Base-by-base conservation (phyloP, 352 stramenopile species). In the Peronospora farinosa region DNA sequence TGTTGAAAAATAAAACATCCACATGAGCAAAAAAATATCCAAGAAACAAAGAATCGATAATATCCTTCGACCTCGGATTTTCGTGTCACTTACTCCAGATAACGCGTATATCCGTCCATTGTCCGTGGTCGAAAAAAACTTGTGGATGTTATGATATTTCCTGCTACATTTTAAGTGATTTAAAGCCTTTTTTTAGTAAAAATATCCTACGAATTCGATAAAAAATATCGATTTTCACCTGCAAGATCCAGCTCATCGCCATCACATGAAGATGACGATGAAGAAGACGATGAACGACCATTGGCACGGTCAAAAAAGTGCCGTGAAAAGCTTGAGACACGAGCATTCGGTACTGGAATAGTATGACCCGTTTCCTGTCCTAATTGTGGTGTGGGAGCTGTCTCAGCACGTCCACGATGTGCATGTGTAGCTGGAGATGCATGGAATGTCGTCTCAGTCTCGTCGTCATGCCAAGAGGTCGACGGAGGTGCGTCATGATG, bases 51-150 rank as follows among this genome's bases (percentile, higher is more conserved):
- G n/a, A n/a, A n/a, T n/a, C n/a, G n/a, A n/a, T n/a, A n/a, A n/a
- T n/a, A n/a, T n/a, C n/a, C n/a, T n/a, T n/a, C n/a, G n/a, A n/a
- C n/a, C n/a, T n/a, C n/a, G n/a, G n/a, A n/a, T 21, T 13, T 21
- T 11, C 1, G 7, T 8, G n/a, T 7, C 12, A 45, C 60, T 41
- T 64, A 84, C 74, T 85, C 74, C 30, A 85, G 67, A 54, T 85
- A 85, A 53, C 71, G 57, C 13, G 72, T 60, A 40, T 85, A 85
- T 38, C 72, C 74, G 36, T 78, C 74, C 51, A 85, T 74, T 21
- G 69, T 79, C 16, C 69, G 67, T 21, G 74, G 74, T 7, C 69
- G 66, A 35, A 85, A 85, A 64, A 83, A 85, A 42, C 74, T 85
- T 33, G 74, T 66, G 40, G 74, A 84, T 42, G 70, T 72, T 48